These are phyloP conservation scores for Phyllosticta citrichinensis DNA, from an alignment of 2,329 filamentous ascomycete genomes.

Conservation along the genomic window DNA sequence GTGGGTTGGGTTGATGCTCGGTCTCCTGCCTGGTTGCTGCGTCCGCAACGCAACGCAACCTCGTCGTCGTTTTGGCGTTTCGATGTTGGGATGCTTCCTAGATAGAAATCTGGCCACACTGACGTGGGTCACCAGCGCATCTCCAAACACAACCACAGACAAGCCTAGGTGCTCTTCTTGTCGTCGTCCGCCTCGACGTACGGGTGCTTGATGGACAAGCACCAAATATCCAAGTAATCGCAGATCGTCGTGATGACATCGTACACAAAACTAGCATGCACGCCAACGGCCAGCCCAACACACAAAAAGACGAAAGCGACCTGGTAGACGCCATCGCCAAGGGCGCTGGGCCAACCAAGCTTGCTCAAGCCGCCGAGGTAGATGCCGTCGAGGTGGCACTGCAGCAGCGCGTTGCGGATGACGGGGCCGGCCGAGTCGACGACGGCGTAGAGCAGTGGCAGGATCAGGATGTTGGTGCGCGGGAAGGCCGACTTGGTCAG, in stretches of 20 bases:
- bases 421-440: constrained; percentile 70
- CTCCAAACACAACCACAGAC: not conserved
- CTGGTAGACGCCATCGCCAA: constrained; percentile 63
- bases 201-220: constrained; percentile 88
- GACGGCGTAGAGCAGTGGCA: constrained; percentile 70
- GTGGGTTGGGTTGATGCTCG: too few species aligned
- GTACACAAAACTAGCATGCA: constrained; percentile 96
- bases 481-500: constrained; percentile 81
- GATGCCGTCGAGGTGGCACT: constrained; percentile 16
- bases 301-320: constrained; percentile 85
- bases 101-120: too few species aligned
- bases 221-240: constrained; percentile 98
- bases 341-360: constrained; percentile 39
- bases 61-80: too few species aligned
- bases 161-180: not conserved
- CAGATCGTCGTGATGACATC: constrained; percentile 97
- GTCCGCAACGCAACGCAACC: too few species aligned
- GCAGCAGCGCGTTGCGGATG: constrained; percentile 34
- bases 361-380: constrained; percentile 14
- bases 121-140: too few species aligned
- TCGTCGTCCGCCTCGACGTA: constrained; percentile 33
- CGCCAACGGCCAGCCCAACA: constrained; percentile 71
- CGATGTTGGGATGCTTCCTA: too few species aligned
- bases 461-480: constrained; percentile 73
- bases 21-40: too few species aligned